These are phyloP conservation scores for Alternaria hordeiaustralica DNA, from an alignment of 2,329 filamentous ascomycete species.

Conservation along the genomic window DNA sequence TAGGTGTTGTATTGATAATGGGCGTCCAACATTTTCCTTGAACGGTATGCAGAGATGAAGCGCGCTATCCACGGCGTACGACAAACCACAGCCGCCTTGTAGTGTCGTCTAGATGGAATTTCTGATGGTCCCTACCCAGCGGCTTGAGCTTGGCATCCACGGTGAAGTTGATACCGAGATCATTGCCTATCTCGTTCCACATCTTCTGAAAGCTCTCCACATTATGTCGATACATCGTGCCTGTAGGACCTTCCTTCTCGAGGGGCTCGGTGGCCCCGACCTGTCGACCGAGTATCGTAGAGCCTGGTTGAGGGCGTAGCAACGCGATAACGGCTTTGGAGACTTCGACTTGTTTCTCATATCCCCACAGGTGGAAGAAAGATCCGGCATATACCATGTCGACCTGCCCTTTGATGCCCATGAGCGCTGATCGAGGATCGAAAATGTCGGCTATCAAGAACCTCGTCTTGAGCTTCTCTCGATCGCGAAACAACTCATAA, in stretches of 20 bases:
- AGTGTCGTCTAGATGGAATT: slow-evolving; percentile 16
- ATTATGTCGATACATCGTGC: slow-evolving; percentile 43
- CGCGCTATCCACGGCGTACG: slow-evolving; percentile 26
- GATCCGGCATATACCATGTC: slow-evolving; percentile 51
- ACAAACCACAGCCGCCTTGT: slow-evolving; percentile 29
- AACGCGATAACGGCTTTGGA: slow-evolving; percentile 44
- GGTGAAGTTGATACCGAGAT: slow-evolving; percentile 34
- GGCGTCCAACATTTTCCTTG: not conserved
- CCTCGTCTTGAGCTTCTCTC: slow-evolving; percentile 51
- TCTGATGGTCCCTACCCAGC: slow-evolving; percentile 12
- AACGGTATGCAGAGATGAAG: not conserved
- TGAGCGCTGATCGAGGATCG: slow-evolving; percentile 33
- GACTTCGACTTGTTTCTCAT: slow-evolving; percentile 40
- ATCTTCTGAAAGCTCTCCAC: slow-evolving; percentile 42
- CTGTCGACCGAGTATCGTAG: slow-evolving; percentile 61
- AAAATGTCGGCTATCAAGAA: slow-evolving; percentile 62
- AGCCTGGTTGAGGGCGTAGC: slow-evolving; percentile 49
- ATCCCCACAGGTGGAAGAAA: slow-evolving; percentile 53
- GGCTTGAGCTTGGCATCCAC: slow-evolving; percentile 25
- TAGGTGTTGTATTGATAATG: not conserved
- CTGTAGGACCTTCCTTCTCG: slow-evolving; percentile 21
- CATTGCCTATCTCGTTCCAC: slow-evolving; percentile 49
- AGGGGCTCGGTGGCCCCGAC: slow-evolving; percentile 47
- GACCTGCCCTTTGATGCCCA: slow-evolving; percentile 35
- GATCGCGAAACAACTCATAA: slow-evolving; percentile 47